Base-by-base conservation (phyloP, 805 yeast species). In the Saccharomycopsis fodiens region DNA sequence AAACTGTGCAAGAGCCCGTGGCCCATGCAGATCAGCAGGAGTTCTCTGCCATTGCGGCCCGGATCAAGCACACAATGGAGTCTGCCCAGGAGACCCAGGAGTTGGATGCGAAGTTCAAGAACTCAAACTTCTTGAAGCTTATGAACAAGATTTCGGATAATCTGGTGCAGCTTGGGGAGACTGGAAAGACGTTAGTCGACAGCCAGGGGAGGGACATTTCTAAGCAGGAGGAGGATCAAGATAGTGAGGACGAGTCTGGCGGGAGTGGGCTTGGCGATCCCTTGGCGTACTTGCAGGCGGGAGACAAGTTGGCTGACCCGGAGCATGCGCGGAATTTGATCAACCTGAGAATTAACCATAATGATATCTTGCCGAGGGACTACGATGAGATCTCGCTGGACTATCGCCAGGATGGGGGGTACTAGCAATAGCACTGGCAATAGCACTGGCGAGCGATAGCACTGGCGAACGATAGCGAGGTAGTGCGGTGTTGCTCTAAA, bases 61-160 rank as follows among this genome's bases (percentile, higher is more conserved):
- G 60, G 36, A 71, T 70, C 8, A 64, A 63, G 23, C 52, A 56
- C 32, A 56, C 66, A 3, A 69, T 70, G 73, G 51, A 60, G n/a
- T 55, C 57, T 22, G 53, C 62, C 1, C 56, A 62, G 23, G 45
- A 51, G 16, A 52, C 48, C 31, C 41, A 46, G 27, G 42, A 52
- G 5, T 66, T 72, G 1, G 52, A 57, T 2, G 41, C 47, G 22
- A 70, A 70, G 50, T 68, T 70, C 52, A 59, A 62, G 52, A 63
- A 65, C 42, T 66, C 71, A 6, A 59, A 59, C 15, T 70, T 70
- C 44, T 53, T 70, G 45, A 65, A 66, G 45, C 55, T 70, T 27
- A 70, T 70, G 75, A 54, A 60, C 29, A 56, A 51, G 50, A 66
- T 70, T 6, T 61, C 69, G 15, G 57, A 57, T 12, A 60, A 69